phyloP scores from a whole-genome alignment of 2,329 filamentous ascomycete genomes.

The Graphium sp. region DNA sequence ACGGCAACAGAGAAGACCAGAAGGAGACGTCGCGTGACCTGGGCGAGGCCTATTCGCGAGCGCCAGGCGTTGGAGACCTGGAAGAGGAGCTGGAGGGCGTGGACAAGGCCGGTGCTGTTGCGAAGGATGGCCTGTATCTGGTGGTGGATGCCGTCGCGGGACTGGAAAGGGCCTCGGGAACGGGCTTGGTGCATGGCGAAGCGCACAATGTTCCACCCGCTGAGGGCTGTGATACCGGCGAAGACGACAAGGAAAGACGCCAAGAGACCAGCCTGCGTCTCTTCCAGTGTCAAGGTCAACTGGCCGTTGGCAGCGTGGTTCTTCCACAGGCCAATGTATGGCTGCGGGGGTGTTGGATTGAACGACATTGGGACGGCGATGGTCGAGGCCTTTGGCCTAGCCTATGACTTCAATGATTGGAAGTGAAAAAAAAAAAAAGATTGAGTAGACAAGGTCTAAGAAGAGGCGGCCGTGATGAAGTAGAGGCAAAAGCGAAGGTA shows the following conservation, averaged over 20 bases:
- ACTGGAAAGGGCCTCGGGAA: neutral
- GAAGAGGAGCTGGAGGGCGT: constrained; percentile 3
- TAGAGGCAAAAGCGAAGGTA: too few relatives aligned
- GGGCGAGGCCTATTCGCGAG: constrained; percentile 1
- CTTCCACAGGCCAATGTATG: constrained; percentile 3
- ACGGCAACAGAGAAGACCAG: constrained; percentile 1
- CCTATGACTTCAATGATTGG: neutral
- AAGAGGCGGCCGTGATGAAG: too few relatives aligned
- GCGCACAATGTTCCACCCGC: constrained; percentile 4
- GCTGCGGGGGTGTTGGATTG: constrained; percentile 3
- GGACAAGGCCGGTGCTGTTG: constrained; percentile 2
- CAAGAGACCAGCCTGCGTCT: constrained; percentile 2
- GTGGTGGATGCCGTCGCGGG: constrained; percentile 2
- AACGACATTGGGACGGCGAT: constrained; percentile 3
- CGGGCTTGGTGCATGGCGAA: constrained; percentile 3
- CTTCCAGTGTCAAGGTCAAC: constrained; percentile 3
- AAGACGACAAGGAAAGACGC: constrained; percentile 4
- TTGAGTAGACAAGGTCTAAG: neutral
- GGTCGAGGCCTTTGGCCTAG: neutral
- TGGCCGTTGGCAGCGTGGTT: constrained; percentile 2
- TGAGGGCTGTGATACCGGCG: constrained; percentile 3
- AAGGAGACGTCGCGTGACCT: neutral
- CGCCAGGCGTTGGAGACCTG: constrained; percentile 2
- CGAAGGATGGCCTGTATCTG: constrained; percentile 3
- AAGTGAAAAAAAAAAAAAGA: constrained; percentile 1